These are phyloP conservation scores for Candida frijolesensis DNA, from an alignment of 1,139 yeast genomes.

Conservation along the genomic window DNA sequence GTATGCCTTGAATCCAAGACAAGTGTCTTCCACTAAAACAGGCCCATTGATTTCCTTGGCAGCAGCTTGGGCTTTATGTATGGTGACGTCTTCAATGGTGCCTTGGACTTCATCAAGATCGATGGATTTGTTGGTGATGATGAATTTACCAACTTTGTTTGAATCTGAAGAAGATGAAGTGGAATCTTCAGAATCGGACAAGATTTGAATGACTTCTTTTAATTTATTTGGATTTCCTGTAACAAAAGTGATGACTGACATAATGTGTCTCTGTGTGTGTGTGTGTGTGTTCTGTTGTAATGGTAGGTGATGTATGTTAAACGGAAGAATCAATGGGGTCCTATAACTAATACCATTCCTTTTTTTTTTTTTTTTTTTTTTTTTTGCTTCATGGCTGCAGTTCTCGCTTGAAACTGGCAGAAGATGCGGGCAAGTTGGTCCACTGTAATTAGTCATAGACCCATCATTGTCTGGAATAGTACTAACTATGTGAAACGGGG, in stretches of 20 bases:
- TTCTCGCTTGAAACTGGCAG: no score
- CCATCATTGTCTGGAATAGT: no score
- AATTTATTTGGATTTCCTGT: conserved; percentile 91
- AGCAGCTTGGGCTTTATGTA: conserved; percentile 79
- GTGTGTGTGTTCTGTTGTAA: background rate
- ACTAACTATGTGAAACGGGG: no score
- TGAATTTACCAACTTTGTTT: conserved; percentile 50
- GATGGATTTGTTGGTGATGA: conserved; percentile 59
- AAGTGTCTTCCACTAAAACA: conserved; percentile 93
- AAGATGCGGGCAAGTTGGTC: no score
- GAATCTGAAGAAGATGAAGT: conserved; percentile 13
- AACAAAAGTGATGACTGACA: conserved; percentile 58
- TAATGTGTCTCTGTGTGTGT: no score
- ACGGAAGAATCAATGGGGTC: background rate
- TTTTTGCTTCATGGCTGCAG: no score
- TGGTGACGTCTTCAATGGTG: conserved; percentile 76
- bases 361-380: no score
- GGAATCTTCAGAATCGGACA: conserved; percentile 26
- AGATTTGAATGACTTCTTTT: conserved; percentile 77
- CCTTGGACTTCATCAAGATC: conserved; percentile 95
- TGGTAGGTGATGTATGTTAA: background rate
- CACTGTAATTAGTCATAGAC: no score
- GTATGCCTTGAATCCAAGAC: conserved; percentile 79
- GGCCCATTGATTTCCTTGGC: conserved; percentile 65
- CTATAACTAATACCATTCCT: no score